Conservation (phyloP, 768 basidiomycete species). For the Xanthoconium purpureum region DNA sequence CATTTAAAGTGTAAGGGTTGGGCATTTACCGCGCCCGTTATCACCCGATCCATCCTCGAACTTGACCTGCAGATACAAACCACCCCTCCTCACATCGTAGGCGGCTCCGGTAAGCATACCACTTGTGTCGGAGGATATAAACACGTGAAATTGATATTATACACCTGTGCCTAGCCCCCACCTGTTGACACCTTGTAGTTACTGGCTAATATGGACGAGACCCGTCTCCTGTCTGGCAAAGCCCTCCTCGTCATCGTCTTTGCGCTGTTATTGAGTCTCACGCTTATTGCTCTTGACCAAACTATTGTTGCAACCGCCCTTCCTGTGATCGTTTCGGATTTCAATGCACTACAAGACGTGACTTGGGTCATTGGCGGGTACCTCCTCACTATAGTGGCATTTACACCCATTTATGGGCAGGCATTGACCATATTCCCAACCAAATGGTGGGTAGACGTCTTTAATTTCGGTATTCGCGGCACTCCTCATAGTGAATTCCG, state of each 20-base stretch:
- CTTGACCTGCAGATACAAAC: no score
- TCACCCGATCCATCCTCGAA: neutral
- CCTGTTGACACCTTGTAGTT: neutral
- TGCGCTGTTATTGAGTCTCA: constrained; percentile 8
- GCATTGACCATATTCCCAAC: constrained; percentile 6
- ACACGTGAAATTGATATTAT: neutral
- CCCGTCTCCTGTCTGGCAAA: constrained; percentile 5
- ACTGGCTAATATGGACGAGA: constrained; percentile 1
- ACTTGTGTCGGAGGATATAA: neutral
- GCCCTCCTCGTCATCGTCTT: neutral
- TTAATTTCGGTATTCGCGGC: constrained; percentile 20
- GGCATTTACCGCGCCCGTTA: neutral
- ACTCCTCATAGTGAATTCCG: neutral
- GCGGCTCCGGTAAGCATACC: neutral
- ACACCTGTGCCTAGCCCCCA: neutral
- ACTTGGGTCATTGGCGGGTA: constrained; percentile 69
- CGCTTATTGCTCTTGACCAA: constrained; percentile 11
- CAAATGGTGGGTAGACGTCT: constrained; percentile 33
- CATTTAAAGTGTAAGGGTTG: no score
- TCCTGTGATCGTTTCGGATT: constrained; percentile 29
- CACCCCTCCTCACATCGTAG: no score
- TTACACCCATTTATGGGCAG: constrained; percentile 11
- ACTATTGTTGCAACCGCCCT: constrained; percentile 64
- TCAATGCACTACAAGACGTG: constrained; percentile 13
- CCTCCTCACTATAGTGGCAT: constrained; percentile 47